Conservation (phyloP, 306 rosid genomes). For the Acacia confusa region DNA sequence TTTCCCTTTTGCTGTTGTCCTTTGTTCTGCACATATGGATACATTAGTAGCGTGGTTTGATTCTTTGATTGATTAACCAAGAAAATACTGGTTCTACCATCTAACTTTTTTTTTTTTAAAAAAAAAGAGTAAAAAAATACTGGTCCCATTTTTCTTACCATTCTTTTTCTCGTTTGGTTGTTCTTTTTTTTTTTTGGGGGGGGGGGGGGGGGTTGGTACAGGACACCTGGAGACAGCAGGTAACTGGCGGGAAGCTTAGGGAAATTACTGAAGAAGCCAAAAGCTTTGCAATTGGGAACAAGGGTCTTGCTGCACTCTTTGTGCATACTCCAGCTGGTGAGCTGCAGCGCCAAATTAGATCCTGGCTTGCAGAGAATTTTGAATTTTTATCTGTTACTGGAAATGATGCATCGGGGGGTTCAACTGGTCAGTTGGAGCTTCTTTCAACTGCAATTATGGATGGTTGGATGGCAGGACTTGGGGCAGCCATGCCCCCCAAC, state of each 20-base stretch:
- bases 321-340: conserved; percentile 99
- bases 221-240: conserved; percentile 92
- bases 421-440: conserved; percentile 98
- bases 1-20: neutral
- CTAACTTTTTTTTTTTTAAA: conserved; percentile 1
- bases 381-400: conserved; percentile 79
- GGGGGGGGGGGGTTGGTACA: conserved; percentile 30
- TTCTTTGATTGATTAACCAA: neutral
- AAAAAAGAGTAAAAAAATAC: conserved; percentile 6
- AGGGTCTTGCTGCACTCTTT: conserved; percentile 92
- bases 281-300: conserved; percentile 84
- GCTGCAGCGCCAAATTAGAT: conserved; percentile 95
- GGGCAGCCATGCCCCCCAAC: conserved; percentile 90
- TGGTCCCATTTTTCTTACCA: conserved; percentile 21
- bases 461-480: conserved; percentile 99
- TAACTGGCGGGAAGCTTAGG: conserved; percentile 95
- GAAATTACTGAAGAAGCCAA: conserved; percentile 96
- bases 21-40: neutral
- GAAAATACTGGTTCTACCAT: neutral
- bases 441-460: conserved; percentile 99
- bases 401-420: conserved; percentile 72
- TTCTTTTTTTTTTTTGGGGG: neutral
- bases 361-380: conserved; percentile 91
- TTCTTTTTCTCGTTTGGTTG: neutral
- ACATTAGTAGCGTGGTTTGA: neutral